Base-by-base conservation (phyloP, 768 basidiomycete species). In the Trametes coccinea region DNA sequence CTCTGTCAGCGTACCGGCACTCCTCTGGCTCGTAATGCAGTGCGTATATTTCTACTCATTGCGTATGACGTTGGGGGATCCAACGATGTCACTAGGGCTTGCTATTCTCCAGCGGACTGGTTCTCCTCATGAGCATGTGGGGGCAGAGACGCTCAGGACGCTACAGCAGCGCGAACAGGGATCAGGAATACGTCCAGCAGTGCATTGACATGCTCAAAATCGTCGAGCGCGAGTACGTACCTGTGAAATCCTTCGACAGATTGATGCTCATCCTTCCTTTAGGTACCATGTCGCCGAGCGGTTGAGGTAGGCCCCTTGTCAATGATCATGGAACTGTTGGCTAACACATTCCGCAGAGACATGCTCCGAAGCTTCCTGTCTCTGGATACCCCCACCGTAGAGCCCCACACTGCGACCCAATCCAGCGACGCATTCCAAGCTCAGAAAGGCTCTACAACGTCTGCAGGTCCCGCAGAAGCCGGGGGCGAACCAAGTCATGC, bases 111-210 rank as follows among this genome's bases (percentile, higher is more conserved):
- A 72, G 78, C 1, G 78, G 76, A 0, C 72, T 83, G 30, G 76
- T 84, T 0, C 72, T 83, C 5, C 70, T 84, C 52, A 73, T 84
- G 61, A 80, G 79, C 46, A 76, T 83, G 27, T 83, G 76, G 81
- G 80, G 74, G 10, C 77, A 72, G 56, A 76, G 71, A 55, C 72
- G 69, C 56, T 67, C 66, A 16, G 71, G 77, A 27, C 37, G 67
- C 6, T 16, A 31, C 5, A 9, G 22, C 27, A 77, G 79, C 50
- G 61, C 72, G 17, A 71, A 73, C 27, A 66, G 70, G 27, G 76
- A 79, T 13, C 69, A 78, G 59, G 67, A 66, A 29, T 80, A 80
- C 60, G 76, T 81, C 30, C 69, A 75, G 58, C 73, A 72, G 52
- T 79, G 79, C 61, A 73, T 81, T 58, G 41, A 62, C 3, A 67